Base-by-base conservation (phyloP, 352 stramenopile species). In the Pythium guiyangense region DNA sequence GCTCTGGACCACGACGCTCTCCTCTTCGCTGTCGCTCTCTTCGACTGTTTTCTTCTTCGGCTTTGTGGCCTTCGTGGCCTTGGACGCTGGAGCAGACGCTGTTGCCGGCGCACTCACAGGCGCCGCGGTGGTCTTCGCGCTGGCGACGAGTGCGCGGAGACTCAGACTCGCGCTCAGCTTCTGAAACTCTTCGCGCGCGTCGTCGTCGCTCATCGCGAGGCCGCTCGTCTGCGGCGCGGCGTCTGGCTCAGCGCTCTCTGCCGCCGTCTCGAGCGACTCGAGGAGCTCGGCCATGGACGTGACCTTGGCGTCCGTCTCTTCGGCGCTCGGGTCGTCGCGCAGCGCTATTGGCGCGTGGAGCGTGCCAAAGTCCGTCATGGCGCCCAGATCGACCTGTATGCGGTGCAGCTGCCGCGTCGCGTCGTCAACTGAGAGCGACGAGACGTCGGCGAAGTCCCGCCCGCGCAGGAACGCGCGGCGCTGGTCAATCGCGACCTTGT, bases 321-420 rank as follows among this genome's bases (percentile, higher is more conserved):
- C 76, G 39, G 72, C 66, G 8, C 69, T 82, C 17, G 74, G 69
- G 57, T 88, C 81, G 31, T 88, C 78, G 3, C 79, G 76, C 39
- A 92, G 59, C 27, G 84, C 77, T 52, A 94, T 91, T 4, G 81
- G 81, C 22, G 78, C 79, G 62, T 94, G 84, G 44, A 94, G 64
- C 37, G 66, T 88, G 49, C 64, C 73, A 51, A 88, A 94, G 51
- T 94, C 81, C n/a, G 83, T 90, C 75, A 92, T 88, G 6, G 77
- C 72, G n/a, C 81, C 84, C 43, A 92, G 57, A 66, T 94, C 84
- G 45, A 94, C 69, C 51, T 84, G 63, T 18, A 70, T 61, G 18
- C 72, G 71, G 29, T 63, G 64, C 64, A 77, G 66, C 34, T n/a
- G 17, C 15, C 20, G 14, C 35, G 63, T 63, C 18, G 29, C 62